A percentile compares a stretch with the other conserved stretches of the same genome.
phyloP scores from a whole-genome alignment of 371 early-diverging fungal genomes.

The Apophysomyces trapeziformis region DNA sequence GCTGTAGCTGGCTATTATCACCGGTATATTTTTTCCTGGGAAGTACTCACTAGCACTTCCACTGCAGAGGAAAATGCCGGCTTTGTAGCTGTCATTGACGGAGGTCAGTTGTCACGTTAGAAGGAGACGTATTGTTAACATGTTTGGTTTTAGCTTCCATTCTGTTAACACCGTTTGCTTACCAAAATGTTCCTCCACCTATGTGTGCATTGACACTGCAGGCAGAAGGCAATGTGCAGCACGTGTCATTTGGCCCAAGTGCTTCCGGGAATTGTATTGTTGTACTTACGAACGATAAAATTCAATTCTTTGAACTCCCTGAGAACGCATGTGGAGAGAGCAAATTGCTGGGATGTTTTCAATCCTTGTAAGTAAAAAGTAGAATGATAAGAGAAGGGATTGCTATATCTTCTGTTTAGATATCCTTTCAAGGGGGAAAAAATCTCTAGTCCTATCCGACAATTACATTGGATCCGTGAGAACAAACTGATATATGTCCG shows the following conservation, averaged over 20 bases:
- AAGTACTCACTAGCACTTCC: constrained; percentile 60
- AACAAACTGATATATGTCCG: constrained; percentile 31
- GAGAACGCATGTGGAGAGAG: constrained; percentile 35
- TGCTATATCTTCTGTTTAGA: neutral
- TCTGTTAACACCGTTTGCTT: constrained; percentile 85
- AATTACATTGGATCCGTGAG: constrained; percentile 41
- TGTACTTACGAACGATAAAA: constrained; percentile 59
- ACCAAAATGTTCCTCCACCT: constrained; percentile 94
- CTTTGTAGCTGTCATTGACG: constrained; percentile 82
- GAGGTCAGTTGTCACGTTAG: constrained; percentile 34
- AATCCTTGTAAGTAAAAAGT: constrained; percentile 20
- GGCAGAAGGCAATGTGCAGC: constrained; percentile 51
- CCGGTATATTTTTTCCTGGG: constrained; percentile 57
- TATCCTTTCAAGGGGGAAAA: neutral
- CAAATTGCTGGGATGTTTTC: constrained; percentile 16
- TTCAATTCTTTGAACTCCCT: constrained; percentile 53
- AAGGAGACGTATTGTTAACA: neutral
- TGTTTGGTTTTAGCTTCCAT: constrained; percentile 35
- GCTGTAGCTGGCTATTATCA: constrained; percentile 56
- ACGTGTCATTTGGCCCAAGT: constrained; percentile 69
- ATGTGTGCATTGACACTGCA: constrained; percentile 69
- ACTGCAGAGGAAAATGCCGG: constrained; percentile 59
- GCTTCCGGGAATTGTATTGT: constrained; percentile 71
- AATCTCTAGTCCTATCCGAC: constrained; percentile 28
- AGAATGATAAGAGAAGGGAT: neutral